Percentiles rank a stretch among this genome's conserved stretches.
Conservation (phyloP, 805 yeast genomes). For the Nakazawaea holstii region DNA sequence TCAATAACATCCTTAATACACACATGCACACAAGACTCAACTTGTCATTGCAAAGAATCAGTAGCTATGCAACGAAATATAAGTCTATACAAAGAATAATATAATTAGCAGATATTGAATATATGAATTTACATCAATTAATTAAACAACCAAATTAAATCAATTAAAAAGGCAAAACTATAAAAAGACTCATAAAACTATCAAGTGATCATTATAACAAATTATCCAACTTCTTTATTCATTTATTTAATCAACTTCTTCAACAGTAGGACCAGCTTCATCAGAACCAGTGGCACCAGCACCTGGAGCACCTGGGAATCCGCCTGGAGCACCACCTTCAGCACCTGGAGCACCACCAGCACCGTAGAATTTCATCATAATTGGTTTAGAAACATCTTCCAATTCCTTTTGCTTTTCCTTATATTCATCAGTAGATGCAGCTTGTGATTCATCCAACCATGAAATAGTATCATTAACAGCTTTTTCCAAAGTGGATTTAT, state of each 20-base stretch:
- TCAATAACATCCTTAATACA: too few relatives aligned
- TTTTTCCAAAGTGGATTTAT: conserved; percentile 57
- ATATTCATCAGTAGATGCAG: conserved; percentile 83
- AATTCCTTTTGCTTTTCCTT: conserved; percentile 87
- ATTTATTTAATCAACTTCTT: conserved; percentile 44
- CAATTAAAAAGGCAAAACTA: too few relatives aligned
- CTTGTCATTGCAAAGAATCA: too few relatives aligned
- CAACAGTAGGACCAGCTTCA: conserved; percentile 46
- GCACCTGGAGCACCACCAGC: conserved; percentile 77
- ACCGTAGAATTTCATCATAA: conserved; percentile 88
- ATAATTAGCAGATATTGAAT: too few relatives aligned
- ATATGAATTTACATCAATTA: too few relatives aligned
- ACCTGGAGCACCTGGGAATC: conserved; percentile 34
- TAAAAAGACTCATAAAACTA: too few relatives aligned
- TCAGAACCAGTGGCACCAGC: conserved; percentile 35
- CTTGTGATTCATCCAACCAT: conserved; percentile 84
- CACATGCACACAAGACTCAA: too few relatives aligned
- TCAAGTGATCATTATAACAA: too few relatives aligned
- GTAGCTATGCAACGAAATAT: too few relatives aligned
- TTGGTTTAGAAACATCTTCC: conserved; percentile 86
- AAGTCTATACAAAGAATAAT: too few relatives aligned
- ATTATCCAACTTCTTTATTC: too few relatives aligned
- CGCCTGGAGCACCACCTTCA: conserved; percentile 48
- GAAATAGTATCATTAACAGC: conserved; percentile 72
- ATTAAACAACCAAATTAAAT: too few relatives aligned